phyloP scores from a whole-genome alignment of 331 rosid genomes.

The Malus hybrid region DNA sequence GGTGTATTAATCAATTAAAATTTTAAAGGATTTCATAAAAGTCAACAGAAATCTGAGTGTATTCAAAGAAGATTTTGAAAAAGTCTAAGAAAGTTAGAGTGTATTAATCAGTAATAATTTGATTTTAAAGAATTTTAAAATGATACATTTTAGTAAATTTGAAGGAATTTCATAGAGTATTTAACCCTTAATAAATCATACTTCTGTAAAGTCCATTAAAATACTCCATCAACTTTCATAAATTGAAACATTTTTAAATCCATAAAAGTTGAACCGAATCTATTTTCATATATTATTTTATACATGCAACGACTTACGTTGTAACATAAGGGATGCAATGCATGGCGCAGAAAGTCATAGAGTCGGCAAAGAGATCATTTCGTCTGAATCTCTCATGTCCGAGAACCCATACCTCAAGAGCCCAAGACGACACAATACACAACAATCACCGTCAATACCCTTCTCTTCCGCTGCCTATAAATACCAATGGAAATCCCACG shows the following conservation, averaged over 20 bases:
- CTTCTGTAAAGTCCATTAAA: background rate
- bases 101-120: no score
- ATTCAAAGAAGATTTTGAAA: no score
- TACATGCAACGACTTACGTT: background rate
- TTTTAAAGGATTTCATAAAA: no score
- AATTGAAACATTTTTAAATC: no score
- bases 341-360: slow-evolving; percentile 7
- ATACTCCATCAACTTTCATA: background rate
- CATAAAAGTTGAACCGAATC: background rate
- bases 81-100: no score
- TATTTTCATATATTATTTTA: background rate
- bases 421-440: background rate
- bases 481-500: background rate
- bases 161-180: no score
- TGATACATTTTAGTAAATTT: no score
- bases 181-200: no score
- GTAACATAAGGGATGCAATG: background rate
- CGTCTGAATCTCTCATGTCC: slow-evolving; percentile 18
- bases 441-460: background rate
- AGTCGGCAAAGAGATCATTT: slow-evolving; percentile 19
- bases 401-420: slow-evolving; percentile 3
- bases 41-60: no score
- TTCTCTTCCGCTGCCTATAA: background rate
- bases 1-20: no score
- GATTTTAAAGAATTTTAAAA: no score